These are phyloP conservation scores for Phaeoacremonium minimum DNA, from an alignment of 2,329 filamentous ascomycete genomes.

Conservation along the genomic window DNA sequence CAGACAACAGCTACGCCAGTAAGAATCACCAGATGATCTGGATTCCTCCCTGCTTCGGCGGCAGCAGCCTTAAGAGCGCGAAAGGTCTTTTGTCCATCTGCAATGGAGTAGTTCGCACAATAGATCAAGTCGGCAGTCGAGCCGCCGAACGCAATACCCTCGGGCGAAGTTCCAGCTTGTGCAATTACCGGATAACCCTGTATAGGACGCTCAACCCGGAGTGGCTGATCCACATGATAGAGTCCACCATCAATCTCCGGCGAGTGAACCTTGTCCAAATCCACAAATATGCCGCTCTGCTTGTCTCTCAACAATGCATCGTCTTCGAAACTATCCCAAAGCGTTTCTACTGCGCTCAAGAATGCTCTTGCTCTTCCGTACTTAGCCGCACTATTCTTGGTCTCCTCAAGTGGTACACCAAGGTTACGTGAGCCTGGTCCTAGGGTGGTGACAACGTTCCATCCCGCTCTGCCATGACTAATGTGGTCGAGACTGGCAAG, in stretches of 20 bases:
- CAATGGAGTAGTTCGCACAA: constrained; percentile 9
- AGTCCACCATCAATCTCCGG: constrained; percentile 4
- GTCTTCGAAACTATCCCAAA: constrained; percentile 5
- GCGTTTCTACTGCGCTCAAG: not conserved
- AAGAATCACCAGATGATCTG: constrained; percentile 3
- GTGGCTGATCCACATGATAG: constrained; percentile 4
- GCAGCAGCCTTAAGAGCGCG: constrained; percentile 5
- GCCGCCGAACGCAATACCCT: not conserved
- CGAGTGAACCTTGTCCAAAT: constrained; percentile 4
- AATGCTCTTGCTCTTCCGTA: constrained; percentile 2
- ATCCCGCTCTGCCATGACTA: constrained; percentile 4
- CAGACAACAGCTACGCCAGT: constrained; percentile 4
- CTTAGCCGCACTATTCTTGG: constrained; percentile 2
- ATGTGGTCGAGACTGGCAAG: constrained; percentile 5
- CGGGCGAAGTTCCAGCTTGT: constrained; percentile 7
- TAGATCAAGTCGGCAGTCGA: constrained; percentile 6
- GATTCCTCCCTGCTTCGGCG: constrained; percentile 1
- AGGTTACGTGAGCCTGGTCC: constrained; percentile 3
- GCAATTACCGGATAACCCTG: constrained; percentile 7
- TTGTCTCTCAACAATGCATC: constrained; percentile 6
- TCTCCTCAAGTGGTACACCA: constrained; percentile 1
- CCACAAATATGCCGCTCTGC: constrained; percentile 3
- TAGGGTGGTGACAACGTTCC: constrained; percentile 5
- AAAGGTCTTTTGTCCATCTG: constrained; percentile 6
- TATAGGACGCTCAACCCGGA: constrained; percentile 6